Base-by-base conservation (phyloP, 1,284 basidiomycete species). In the Melampsora abietis-canadensis region DNA sequence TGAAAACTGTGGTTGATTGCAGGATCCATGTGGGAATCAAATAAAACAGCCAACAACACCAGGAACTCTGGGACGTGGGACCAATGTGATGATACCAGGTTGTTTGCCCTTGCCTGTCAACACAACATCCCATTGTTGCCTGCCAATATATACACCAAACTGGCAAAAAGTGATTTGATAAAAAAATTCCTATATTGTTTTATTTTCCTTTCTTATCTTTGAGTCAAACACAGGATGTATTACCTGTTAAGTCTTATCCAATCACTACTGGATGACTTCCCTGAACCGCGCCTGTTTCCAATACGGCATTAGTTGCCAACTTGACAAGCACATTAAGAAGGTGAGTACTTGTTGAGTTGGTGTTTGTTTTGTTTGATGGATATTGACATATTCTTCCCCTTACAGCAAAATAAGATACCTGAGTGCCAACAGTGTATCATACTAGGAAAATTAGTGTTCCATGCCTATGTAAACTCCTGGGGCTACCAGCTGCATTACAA, bases 381-480 rank as follows among this genome's bases (percentile, higher is more conserved):
- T 57, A n/a, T 12, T 10, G 57, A n/a, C 19, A 12, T 24, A 6
- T 40, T 17, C 30, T 1, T 30, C 10, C 8, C 8, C 2, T 21
- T 24, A 37, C 21, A 68, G 67, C 54, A 40, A 7, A 2, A 61
- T 30, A 15, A 37, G 2, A 17, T 69, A 8, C 54, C 51, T 5
- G 31, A 4, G 12, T 27, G 47, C 14, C 8, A 60, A 27, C 7
- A 37, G 17, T 67, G 17, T 2, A 31, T 75, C 5, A 6, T 12
- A 2, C 67, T 60, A 24, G 66, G 47, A 4, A 74, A 66, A 3
- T 74, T 46, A 0, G 40, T 73, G 14, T 74, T 74, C 48, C 70
- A 74, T 74, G 70, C 70, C 19, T 74, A 62, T 74, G 70, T 74
- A 7, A 66, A 74, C 48, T 24, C 68, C 8, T 75, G 72, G 72